phyloP scores from a whole-genome alignment of 345 rosid species.

The Eucalyptus erythrocorys region DNA sequence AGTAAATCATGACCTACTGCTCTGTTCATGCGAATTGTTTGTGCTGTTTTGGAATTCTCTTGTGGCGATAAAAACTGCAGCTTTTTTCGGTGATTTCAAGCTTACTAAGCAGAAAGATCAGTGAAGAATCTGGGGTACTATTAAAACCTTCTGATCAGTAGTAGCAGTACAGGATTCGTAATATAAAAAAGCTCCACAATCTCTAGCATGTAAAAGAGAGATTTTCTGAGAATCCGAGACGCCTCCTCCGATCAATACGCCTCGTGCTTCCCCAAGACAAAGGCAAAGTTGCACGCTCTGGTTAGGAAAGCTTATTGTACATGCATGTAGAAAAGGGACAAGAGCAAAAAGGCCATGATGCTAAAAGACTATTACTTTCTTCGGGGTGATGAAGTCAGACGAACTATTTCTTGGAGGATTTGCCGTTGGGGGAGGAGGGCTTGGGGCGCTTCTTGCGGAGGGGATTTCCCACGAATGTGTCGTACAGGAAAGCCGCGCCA shows the following conservation, averaged over 20 bases:
- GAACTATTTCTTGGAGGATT: not conserved
- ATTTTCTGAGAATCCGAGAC: not conserved
- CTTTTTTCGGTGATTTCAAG: not conserved
- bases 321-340: not conserved
- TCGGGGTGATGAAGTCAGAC: not conserved
- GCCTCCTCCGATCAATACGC: not conserved
- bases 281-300: not conserved
- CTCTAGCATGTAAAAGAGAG: not conserved
- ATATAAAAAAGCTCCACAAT: not conserved
- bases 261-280: not conserved
- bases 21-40: not conserved
- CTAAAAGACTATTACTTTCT: not conserved
- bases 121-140: not conserved
- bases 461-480: slow-evolving; percentile 7
- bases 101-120: not conserved
- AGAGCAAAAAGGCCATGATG: not conserved
- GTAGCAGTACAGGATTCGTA: not conserved
- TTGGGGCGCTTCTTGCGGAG: not conserved
- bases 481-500: slow-evolving; percentile 32
- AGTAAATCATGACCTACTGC: not conserved
- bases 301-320: not conserved
- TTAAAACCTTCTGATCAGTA: not conserved
- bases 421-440: not conserved
- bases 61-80: not conserved
- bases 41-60: not conserved